phyloP scores from a whole-genome alignment of 768 basidiomycete genomes.

The Termitomyces sp. region DNA sequence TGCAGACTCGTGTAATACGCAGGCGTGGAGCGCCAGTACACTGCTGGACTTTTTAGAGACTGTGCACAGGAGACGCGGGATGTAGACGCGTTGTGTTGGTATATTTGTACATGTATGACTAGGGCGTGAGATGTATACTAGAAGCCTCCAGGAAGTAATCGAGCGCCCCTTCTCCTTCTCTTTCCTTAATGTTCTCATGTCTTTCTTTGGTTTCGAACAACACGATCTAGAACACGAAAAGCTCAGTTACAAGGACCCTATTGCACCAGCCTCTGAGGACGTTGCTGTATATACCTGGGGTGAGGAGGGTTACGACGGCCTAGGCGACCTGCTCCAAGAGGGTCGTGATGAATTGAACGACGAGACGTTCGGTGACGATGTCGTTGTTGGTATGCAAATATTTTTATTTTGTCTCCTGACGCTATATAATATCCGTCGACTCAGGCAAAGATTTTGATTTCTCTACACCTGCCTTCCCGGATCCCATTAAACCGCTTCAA shows the following conservation, averaged over 20 bases:
- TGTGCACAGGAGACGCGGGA: constrained; percentile 40
- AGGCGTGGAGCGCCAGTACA: constrained; percentile 96
- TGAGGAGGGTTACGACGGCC: constrained; percentile 83
- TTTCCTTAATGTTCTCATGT: constrained; percentile 47
- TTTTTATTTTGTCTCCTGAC: constrained; percentile 3
- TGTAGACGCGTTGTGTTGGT: constrained; percentile 8
- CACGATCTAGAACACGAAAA: constrained; percentile 61
- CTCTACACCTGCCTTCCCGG: constrained; percentile 37
- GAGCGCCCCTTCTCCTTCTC: constrained; percentile 6
- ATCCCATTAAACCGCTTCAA: constrained; percentile 20
- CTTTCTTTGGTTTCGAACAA: constrained; percentile 77
- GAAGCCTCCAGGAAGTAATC: background rate
- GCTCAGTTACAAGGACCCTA: constrained; percentile 45
- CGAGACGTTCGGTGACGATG: constrained; percentile 85
- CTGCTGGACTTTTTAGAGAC: constrained; percentile 83
- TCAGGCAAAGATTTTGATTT: constrained; percentile 93
- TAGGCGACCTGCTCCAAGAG: constrained; percentile 84
- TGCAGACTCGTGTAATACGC: constrained; percentile 84
- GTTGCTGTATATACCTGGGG: constrained; percentile 92
- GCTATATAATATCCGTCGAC: constrained; percentile 2
- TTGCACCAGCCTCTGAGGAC: constrained; percentile 62
- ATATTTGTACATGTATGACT: constrained; percentile 12
- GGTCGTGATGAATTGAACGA: constrained; percentile 92
- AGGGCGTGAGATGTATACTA: constrained; percentile 10
- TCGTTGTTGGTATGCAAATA: constrained; percentile 60